Percentiles rank a stretch among this genome's conserved stretches.
Evolutionary conservation across 2,329 filamentous ascomycete species (phyloP).

Genomic region (Microcyclosporella mali): DNA sequence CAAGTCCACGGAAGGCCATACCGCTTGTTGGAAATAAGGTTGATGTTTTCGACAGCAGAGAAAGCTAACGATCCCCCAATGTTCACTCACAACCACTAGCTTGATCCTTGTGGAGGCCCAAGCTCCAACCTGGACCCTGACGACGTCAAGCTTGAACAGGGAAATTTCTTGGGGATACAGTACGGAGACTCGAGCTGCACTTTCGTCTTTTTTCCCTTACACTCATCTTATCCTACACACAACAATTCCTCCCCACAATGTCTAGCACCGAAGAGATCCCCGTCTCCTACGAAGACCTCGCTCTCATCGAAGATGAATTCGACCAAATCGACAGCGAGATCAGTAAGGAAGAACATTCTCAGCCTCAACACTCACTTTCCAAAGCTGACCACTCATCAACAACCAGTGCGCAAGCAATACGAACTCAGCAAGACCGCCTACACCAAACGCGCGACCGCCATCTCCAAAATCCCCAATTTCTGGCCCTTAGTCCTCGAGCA

Average conservation of each 20-base stretch:
- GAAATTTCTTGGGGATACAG: not conserved
- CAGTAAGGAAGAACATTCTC: slow-evolving; percentile 50
- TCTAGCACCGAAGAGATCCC: slow-evolving; percentile 15
- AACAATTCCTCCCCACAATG: slow-evolving; percentile 7
- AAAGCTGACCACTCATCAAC: not conserved
- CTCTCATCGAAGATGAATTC: slow-evolving; percentile 75
- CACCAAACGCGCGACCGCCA: slow-evolving; percentile 64
- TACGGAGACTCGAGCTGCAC: not conserved
- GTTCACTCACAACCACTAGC: not conserved
- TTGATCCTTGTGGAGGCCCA: too few species aligned
- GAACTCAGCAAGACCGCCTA: slow-evolving; percentile 65
- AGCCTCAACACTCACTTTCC: not conserved
- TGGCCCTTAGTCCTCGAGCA: slow-evolving; percentile 92
- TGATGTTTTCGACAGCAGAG: not conserved
- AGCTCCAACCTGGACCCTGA: not conserved
- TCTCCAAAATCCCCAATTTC: slow-evolving; percentile 75
- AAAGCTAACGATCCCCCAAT: not conserved
- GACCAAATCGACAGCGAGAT: slow-evolving; percentile 76
- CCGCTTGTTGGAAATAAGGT: not conserved
- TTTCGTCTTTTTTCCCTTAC: not conserved
- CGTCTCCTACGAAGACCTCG: slow-evolving; percentile 69
- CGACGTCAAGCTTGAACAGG: not conserved
- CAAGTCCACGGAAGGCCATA: too few species aligned
- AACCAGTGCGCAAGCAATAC: slow-evolving; percentile 47
- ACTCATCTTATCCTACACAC: not conserved